Percentiles rank a stretch among this genome's conserved stretches.
These are phyloP conservation scores for Pythium pectinolyticum DNA, from an alignment of 352 stramenopile species.

Conservation along the genomic window DNA sequence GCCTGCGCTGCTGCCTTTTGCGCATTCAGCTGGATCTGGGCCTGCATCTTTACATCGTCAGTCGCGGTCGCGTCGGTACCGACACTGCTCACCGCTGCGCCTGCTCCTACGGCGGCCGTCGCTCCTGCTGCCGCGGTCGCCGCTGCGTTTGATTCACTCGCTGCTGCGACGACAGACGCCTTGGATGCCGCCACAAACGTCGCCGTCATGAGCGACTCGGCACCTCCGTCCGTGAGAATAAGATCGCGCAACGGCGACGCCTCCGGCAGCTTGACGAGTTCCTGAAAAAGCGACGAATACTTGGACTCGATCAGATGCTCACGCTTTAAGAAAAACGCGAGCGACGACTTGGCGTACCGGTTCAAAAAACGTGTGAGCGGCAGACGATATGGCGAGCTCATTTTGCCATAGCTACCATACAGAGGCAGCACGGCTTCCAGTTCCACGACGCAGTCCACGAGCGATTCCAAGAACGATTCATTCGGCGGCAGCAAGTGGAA, in stretches of 20 bases:
- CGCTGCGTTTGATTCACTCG: conserved; percentile 26
- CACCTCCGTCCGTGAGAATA: conserved; percentile 85
- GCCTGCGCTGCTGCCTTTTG: conserved; percentile 83
- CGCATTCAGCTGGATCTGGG: conserved; percentile 83
- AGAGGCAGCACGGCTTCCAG: conserved; percentile 90
- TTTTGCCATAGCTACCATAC: conserved; percentile 89
- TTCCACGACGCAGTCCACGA: conserved; percentile 95
- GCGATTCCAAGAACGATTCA: conserved; percentile 93
- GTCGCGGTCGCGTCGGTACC: conserved; percentile 22
- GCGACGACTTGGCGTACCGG: conserved; percentile 80
- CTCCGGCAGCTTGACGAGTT: conserved; percentile 92
- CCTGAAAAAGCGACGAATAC: conserved; percentile 94
- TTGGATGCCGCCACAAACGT: conserved; percentile 89
- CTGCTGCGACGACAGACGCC: conserved; percentile 32
- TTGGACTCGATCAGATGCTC: conserved; percentile 80
- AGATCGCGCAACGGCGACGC: conserved; percentile 85
- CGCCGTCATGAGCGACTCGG: conserved; percentile 89
- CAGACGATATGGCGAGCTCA: conserved; percentile 90
- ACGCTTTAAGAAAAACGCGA: conserved; percentile 88
- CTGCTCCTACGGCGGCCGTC: conserved; percentile 10
- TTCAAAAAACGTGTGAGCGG: conserved; percentile 94
- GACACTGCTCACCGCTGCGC: not conserved
- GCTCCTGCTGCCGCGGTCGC: conserved; percentile 26
- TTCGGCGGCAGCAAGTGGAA: conserved; percentile 95
- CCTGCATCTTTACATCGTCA: conserved; percentile 79